These are phyloP conservation scores for Xylariaceae sp. DNA, from an alignment of 2,329 filamentous ascomycete genomes.

Conservation along the genomic window DNA sequence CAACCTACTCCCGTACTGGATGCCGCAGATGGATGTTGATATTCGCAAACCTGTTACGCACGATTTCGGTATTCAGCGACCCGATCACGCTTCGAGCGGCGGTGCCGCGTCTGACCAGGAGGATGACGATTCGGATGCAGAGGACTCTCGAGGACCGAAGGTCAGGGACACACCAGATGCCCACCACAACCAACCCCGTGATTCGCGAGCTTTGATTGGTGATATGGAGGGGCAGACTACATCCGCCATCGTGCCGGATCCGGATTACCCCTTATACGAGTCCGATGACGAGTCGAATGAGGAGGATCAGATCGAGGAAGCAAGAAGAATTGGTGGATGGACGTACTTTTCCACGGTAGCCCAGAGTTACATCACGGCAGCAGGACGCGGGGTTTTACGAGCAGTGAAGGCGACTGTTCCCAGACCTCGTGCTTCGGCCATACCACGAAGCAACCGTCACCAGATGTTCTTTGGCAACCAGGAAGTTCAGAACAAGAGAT, in stretches of 20 bases:
- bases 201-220: slow-evolving; percentile 19
- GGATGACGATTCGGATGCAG: slow-evolving; percentile 64
- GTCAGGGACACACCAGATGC: slow-evolving; percentile 12
- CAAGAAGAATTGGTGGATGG: slow-evolving; percentile 69
- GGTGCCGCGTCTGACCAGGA: slow-evolving; percentile 73
- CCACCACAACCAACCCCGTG: slow-evolving; percentile 20
- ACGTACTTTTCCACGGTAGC: slow-evolving; percentile 63
- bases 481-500: slow-evolving; percentile 52
- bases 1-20: slow-evolving; percentile 90
- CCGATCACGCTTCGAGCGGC: slow-evolving; percentile 65
- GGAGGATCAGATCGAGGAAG: slow-evolving; percentile 70
- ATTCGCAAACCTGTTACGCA: slow-evolving; percentile 89
- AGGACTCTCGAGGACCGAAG: slow-evolving; percentile 37
- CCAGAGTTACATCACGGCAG: slow-evolving; percentile 39
- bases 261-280: slow-evolving; percentile 85
- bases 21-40: slow-evolving; percentile 96
- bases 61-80: slow-evolving; percentile 83
- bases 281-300: slow-evolving; percentile 79
- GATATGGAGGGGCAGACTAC: slow-evolving; percentile 83
- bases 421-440: slow-evolving; percentile 47
- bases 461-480: slow-evolving; percentile 49
- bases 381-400: slow-evolving; percentile 40
- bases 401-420: slow-evolving; percentile 50
- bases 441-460: slow-evolving; percentile 53
- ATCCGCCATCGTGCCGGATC: slow-evolving; percentile 52